Conservation (phyloP, 1,139 yeast species). For the Scheffersomyces titani region DNA sequence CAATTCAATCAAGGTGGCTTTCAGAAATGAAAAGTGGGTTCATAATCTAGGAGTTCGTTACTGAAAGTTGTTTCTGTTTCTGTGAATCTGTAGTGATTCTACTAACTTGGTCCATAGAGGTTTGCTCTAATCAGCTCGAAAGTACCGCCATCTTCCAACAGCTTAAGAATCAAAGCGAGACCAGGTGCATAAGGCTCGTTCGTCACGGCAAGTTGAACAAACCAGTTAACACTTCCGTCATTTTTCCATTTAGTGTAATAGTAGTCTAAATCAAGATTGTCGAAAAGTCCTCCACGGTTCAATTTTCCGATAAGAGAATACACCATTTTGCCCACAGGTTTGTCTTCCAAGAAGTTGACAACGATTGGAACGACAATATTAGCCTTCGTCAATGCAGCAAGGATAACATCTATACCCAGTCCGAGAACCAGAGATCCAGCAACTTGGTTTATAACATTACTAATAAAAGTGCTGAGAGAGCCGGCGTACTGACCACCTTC, state of each 20-base stretch:
- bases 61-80: background rate
- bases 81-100: background rate
- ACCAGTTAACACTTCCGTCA: constrained; percentile 21
- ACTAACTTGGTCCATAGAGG: constrained; percentile 31
- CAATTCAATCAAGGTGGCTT: background rate
- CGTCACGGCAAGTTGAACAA: constrained; percentile 28
- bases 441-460: constrained; percentile 32
- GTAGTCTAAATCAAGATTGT: constrained; percentile 26
- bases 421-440: constrained; percentile 26
- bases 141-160: constrained; percentile 35
- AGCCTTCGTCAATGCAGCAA: constrained; percentile 35
- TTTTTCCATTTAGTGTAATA: constrained; percentile 27
- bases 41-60: background rate
- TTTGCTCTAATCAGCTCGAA: constrained; percentile 33
- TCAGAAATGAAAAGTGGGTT: background rate
- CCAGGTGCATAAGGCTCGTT: constrained; percentile 34
- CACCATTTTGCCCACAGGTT: constrained; percentile 22
- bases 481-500: constrained; percentile 25
- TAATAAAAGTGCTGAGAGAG: constrained; percentile 33
- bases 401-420: constrained; percentile 24
- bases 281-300: constrained; percentile 36
- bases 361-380: constrained; percentile 31
- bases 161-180: constrained; percentile 32
- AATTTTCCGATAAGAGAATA: constrained; percentile 26
- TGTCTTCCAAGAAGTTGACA: constrained; percentile 26